Percentiles rank a stretch among this genome's conserved stretches.
phyloP scores from a whole-genome alignment of 441 rosid species.

The Sinapis alba region DNA sequence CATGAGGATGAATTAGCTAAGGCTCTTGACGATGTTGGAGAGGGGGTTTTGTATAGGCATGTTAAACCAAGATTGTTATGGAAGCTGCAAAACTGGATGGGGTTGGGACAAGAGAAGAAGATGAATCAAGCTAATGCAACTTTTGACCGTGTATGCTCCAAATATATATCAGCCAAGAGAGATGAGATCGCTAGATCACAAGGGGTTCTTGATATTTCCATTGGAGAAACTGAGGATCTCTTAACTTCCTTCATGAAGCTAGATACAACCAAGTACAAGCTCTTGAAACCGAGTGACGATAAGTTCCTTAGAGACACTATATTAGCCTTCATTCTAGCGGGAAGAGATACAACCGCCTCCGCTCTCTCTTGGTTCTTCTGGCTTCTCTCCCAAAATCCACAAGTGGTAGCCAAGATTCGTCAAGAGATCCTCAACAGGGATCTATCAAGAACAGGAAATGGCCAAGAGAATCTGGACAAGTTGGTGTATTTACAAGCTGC shows the following conservation, averaged over 20 bases:
- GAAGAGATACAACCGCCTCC: not conserved
- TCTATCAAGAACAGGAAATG: not conserved
- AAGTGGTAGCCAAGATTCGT: not conserved
- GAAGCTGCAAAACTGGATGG: not conserved
- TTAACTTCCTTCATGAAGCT: not conserved
- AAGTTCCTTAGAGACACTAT: not conserved
- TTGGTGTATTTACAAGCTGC: slow-evolving; percentile 6
- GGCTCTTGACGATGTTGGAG: not conserved
- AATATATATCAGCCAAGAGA: not conserved
- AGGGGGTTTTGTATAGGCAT: not conserved
- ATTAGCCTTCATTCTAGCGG: not conserved
- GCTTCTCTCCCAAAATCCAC: not conserved
- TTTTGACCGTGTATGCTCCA: not conserved
- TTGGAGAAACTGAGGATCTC: not conserved
- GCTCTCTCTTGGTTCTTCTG: slow-evolving; percentile 3
- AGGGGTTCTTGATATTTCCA: not conserved
- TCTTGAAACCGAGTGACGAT: not conserved
- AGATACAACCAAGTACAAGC: not conserved
- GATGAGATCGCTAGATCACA: not conserved
- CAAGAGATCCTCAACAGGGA: not conserved
- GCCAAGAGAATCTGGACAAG: not conserved
- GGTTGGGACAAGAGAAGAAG: not conserved
- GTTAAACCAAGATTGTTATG: not conserved
- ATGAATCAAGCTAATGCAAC: not conserved
- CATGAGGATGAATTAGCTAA: not conserved